Evolutionary conservation across 495 filamentous ascomycete species (phyloP).

Genomic region (Cudoniella acicularis): DNA sequence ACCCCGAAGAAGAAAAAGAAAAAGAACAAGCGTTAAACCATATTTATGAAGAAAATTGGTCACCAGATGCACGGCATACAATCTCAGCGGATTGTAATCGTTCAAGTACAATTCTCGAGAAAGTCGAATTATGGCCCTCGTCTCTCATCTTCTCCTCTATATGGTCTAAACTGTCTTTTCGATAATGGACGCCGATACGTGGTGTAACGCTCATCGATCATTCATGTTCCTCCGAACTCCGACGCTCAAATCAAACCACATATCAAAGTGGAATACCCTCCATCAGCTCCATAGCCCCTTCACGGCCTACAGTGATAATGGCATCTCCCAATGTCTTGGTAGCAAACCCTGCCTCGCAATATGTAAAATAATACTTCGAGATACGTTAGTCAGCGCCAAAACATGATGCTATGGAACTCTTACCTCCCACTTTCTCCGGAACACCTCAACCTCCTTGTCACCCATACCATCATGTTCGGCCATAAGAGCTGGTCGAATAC

Average conservation of each 20-base stretch:
- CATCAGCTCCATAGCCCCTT: conserved; percentile 63
- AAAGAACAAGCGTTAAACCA: conserved; percentile 15
- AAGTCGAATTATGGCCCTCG: too few species aligned
- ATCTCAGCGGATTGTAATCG: not conserved
- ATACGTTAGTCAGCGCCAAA: not conserved
- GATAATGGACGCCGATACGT: not conserved
- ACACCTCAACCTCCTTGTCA: conserved; percentile 56
- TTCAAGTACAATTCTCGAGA: too few species aligned
- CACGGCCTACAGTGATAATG: conserved; percentile 61
- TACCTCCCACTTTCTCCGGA: conserved; percentile 65
- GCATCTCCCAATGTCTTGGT: conserved; percentile 69
- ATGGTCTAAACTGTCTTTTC: not conserved
- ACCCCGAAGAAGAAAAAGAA: conserved; percentile 31
- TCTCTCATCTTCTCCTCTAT: too few species aligned
- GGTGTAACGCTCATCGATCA: not conserved
- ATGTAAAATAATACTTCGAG: conserved; percentile 66
- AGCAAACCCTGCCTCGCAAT: conserved; percentile 68
- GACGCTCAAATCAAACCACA: not conserved
- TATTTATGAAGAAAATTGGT: not conserved
- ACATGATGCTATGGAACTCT: conserved; percentile 15
- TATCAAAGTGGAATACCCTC: conserved; percentile 57
- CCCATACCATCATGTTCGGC: conserved; percentile 51
- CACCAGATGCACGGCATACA: not conserved
- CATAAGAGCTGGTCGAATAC: conserved; percentile 52
- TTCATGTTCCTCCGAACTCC: not conserved